phyloP scores from a whole-genome alignment of 2,329 filamentous ascomycete species.

The Zymoseptoria brevis region DNA sequence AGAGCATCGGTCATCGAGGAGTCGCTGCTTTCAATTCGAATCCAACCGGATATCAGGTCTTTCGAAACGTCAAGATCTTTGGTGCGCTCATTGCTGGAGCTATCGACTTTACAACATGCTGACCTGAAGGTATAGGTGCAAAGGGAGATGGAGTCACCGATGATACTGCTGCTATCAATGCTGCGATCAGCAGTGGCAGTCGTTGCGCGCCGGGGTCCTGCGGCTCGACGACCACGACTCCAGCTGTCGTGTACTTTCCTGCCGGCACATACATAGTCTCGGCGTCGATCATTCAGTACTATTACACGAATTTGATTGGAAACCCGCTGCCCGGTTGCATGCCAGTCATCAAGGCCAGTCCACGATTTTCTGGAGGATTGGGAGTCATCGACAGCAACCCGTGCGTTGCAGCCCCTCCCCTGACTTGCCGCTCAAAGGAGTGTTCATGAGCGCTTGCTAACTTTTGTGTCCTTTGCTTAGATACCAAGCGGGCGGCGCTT shows the following conservation, averaged over 20 bases:
- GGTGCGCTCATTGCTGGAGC: constrained; percentile 18
- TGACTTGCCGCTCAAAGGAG: too few species aligned
- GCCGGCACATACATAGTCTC: constrained; percentile 52
- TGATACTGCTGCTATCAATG: constrained; percentile 49
- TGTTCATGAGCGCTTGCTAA: too few species aligned
- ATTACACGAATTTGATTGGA: constrained; percentile 55
- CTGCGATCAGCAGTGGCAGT: constrained; percentile 34
- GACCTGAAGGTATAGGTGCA: constrained; percentile 12
- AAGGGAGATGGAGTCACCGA: constrained; percentile 44
- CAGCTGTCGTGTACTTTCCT: constrained; percentile 51
- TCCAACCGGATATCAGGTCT: constrained; percentile 36
- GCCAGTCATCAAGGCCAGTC: constrained; percentile 47
- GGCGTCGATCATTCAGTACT: constrained; percentile 52
- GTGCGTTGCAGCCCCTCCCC: constrained; percentile 12
- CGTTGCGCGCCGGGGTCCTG: constrained; percentile 35
- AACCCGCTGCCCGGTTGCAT: constrained; percentile 45
- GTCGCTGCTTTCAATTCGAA: constrained; percentile 41
- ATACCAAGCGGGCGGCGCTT: constrained; percentile 34
- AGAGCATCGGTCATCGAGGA: constrained; percentile 41
- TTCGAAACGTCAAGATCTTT: constrained; percentile 43
- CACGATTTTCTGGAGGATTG: constrained; percentile 45
- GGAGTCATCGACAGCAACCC: constrained; percentile 52
- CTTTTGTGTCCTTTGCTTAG: too few species aligned
- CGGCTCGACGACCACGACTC: constrained; percentile 42
- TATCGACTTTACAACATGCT: background rate